phyloP scores from a whole-genome alignment of 1,284 basidiomycete genomes.

The Cutaneotrichosporon daszewskae region DNA sequence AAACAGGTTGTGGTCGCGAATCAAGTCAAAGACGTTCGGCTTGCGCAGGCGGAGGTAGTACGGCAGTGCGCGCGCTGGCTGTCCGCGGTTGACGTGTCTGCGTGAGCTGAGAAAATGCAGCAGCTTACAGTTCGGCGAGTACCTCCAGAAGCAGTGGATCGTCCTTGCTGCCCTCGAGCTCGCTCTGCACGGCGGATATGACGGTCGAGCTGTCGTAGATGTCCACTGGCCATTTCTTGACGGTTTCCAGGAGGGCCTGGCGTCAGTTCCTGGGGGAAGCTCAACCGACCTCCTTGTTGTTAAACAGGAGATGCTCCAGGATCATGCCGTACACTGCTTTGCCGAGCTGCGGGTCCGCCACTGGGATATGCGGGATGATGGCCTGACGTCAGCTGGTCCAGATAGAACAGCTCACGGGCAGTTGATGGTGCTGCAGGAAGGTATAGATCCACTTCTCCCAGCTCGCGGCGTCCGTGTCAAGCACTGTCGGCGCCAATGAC shows the following conservation, averaged over 20 bases:
- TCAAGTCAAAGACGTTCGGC: slow-evolving; percentile 89
- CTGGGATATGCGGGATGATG: slow-evolving; percentile 86
- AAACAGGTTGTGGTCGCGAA: slow-evolving; percentile 89
- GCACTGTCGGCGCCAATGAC: slow-evolving; percentile 75
- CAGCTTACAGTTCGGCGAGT: slow-evolving; percentile 67
- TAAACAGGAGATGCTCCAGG: slow-evolving; percentile 74
- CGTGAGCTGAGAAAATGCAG: slow-evolving; percentile 30
- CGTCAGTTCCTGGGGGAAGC: neutral
- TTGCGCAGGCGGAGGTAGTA: slow-evolving; percentile 80
- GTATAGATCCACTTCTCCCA: slow-evolving; percentile 97
- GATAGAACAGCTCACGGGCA: slow-evolving; percentile 56
- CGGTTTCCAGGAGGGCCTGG: slow-evolving; percentile 68
- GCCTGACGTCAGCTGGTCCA: slow-evolving; percentile 49
- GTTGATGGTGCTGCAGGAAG: slow-evolving; percentile 75
- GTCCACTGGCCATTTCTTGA: slow-evolving; percentile 81
- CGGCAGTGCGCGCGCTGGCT: slow-evolving; percentile 88
- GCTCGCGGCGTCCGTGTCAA: slow-evolving; percentile 66
- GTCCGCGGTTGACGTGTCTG: slow-evolving; percentile 77
- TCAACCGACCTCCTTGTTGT: slow-evolving; percentile 64
- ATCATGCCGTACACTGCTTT: slow-evolving; percentile 93
- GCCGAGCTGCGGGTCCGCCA: slow-evolving; percentile 69
- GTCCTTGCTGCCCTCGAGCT: slow-evolving; percentile 63
- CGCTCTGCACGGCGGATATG: slow-evolving; percentile 77
- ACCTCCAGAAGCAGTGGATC: slow-evolving; percentile 76
- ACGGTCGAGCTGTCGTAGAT: slow-evolving; percentile 86